Evolutionary conservation across 192 early-diverging fungal species (phyloP).

Genomic region (Podila epicladia): DNA sequence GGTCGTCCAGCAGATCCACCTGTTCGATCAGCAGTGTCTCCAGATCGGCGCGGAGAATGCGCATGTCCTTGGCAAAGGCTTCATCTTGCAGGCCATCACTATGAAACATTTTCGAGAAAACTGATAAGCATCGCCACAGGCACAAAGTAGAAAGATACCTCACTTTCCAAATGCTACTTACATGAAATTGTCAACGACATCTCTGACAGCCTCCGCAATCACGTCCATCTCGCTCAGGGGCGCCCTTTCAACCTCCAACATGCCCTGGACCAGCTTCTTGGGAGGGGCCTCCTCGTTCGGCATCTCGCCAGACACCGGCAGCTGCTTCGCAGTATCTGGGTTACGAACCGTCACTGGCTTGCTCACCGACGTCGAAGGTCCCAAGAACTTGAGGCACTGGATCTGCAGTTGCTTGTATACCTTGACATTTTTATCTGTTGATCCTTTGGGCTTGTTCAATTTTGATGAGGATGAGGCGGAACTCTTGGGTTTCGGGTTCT

Average conservation of each 20-base stretch:
- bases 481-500: background rate
- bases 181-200: conserved; percentile 39
- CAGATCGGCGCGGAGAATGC: conserved; percentile 16
- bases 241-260: conserved; percentile 26
- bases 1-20: conserved; percentile 39
- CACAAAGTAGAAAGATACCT: background rate
- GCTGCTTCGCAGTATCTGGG: conserved; percentile 2
- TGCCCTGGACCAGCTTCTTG: conserved; percentile 19
- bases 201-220: conserved; percentile 39
- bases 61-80: conserved; percentile 14
- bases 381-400: conserved; percentile 41
- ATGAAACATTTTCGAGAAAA: background rate
- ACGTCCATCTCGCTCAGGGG: conserved; percentile 51
- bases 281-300: background rate
- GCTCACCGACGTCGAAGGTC: conserved; percentile 3
- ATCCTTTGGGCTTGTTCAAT: conserved; percentile 4
- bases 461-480: background rate
- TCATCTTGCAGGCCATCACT: conserved; percentile 33
- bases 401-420: conserved; percentile 40
- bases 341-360: conserved; percentile 24
- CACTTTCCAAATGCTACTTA: background rate
- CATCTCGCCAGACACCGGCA: conserved; percentile 4
- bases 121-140: background rate
- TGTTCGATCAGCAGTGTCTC: conserved; percentile 40
- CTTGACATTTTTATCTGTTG: conserved; percentile 16